Base-by-base conservation (phyloP, 2,329 filamentous ascomycete species). In the Eutypella sp. region DNA sequence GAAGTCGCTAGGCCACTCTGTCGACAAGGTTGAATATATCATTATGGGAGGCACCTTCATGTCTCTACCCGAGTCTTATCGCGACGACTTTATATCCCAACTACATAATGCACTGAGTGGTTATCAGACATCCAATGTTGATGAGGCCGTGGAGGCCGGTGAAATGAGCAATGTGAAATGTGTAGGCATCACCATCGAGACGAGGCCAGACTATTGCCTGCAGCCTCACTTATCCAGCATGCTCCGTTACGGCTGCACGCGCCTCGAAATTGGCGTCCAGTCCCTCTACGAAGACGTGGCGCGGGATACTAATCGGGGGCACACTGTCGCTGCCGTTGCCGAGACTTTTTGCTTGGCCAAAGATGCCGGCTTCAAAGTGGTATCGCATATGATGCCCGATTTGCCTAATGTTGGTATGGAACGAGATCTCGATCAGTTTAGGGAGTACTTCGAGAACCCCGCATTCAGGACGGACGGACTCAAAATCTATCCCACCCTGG, bases 1-100 rank as follows among this genome's bases (percentile, higher is more conserved):
- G 62, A 95, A 95, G 67, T 87, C 89, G 2, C 77, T 99, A 0
- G 93, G 93, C 1, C 93, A 99, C 67, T 96, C 89, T 39, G 93
- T 99, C 40, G 93, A 99, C 71, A 99, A 99, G 67, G 93, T 99
- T 20, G 93, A 99, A 72, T 99, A 97, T 67, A 99, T 99, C 63
- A 96, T 99, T 64, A 99, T 99, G 93, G 93, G 93, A 49, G 93
- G 93, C 55, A 99, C 93, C 0, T 99, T 99, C 69, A 99, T 99
- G 95, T 97, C 92, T 3, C 71, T 99, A 22, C 79, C 92, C 8
- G 84, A 90, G 59, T 83, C 85, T 20, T 99, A 99, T 67, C 78
- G 93, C 23, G 89, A 99, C 50, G 83, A 88, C 46, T 99, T 99
- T 60, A 96, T 99, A 48, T 86, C 90, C 1, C 92, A 96, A 62